phyloP scores from a whole-genome alignment of 331 rosid genomes.

The Acacia concinna region DNA sequence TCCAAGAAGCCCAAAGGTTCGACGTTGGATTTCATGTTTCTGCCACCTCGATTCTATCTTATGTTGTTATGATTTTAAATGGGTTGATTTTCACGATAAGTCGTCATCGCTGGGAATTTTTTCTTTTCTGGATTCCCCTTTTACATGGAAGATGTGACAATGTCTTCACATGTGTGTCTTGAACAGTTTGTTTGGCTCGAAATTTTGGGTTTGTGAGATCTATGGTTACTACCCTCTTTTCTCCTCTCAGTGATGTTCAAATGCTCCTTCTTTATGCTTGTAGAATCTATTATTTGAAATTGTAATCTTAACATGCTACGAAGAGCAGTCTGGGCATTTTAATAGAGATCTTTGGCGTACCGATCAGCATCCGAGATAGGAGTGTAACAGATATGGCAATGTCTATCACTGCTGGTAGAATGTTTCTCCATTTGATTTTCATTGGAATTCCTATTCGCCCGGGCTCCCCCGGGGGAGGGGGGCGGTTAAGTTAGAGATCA shows the following conservation, averaged over 20 bases:
- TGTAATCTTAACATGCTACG: background rate
- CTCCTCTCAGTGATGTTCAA: background rate
- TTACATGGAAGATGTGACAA: background rate
- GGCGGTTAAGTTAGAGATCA: background rate
- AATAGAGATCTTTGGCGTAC: background rate
- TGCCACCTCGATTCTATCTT: background rate
- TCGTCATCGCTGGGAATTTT: background rate
- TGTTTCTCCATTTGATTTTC: background rate
- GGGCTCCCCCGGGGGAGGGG: no score
- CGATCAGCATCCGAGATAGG: background rate
- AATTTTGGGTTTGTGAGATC: background rate
- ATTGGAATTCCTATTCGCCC: background rate
- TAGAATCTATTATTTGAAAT: background rate
- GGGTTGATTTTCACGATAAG: background rate
- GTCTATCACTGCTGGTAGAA: background rate
- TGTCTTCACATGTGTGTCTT: background rate
- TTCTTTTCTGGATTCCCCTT: background rate
- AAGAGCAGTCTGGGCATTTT: background rate
- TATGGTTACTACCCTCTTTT: no score
- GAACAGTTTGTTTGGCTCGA: background rate
- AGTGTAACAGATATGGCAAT: background rate
- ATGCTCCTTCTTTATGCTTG: slow-evolving; percentile 10
- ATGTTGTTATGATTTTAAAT: slow-evolving; percentile 17
- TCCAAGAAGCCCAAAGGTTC: slow-evolving; percentile 74
- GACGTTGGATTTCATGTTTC: background rate